Evolutionary conservation across 2,329 filamentous ascomycete genomes (phyloP), one percentile per base, ranked within the genome.

Genomic region (Stemphylium vesicarium): DNA sequence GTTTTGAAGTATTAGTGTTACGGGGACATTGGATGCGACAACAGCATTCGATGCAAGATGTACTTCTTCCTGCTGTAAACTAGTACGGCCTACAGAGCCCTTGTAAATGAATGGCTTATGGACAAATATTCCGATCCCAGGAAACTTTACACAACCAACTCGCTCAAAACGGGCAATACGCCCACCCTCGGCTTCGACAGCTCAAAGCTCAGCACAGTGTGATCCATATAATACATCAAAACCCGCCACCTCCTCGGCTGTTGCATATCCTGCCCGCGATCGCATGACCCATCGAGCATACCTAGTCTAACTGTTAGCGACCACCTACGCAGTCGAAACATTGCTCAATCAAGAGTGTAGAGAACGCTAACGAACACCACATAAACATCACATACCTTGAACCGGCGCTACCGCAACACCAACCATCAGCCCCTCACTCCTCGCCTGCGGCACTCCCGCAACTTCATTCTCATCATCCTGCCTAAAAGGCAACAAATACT

Each of bases 181-280:
- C 44, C 52, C 20, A 29, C 53, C 39, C 52, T 58, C 26, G 47
- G 49, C 48, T 69, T 75, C 18, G 66, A 64, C n/a, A 92, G 73
- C 71, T 91, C 87, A 75, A 92, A 93, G 54, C 83, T 87, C 60
- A 91, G 68, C 24, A 93, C 82, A 2, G 84, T 83, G 64, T 90
- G 86, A 72, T 92, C 86, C 53, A 82, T 82, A 70, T 88, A 93
- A 70, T 90, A 86, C 73, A 93, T 75, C 70, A 94, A 83, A 53
- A 94, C 62, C 54, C 88, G 79, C 81, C 88, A 92, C 53, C 84
- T 80, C 59, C 79, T 63, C 5, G 48, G 24, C 39, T 51, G 26
- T 18, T 6, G 16, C 15, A 32, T 13, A 9, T 24, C 20, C 36
- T 44, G 31, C 15, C 22, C 10, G n/a, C 13, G 31, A 7, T 39